Evolutionary conservation across 2,329 filamentous ascomycete species (phyloP), one percentile per base, ranked within the genome.

Genomic region (Trichothecium roseum): DNA sequence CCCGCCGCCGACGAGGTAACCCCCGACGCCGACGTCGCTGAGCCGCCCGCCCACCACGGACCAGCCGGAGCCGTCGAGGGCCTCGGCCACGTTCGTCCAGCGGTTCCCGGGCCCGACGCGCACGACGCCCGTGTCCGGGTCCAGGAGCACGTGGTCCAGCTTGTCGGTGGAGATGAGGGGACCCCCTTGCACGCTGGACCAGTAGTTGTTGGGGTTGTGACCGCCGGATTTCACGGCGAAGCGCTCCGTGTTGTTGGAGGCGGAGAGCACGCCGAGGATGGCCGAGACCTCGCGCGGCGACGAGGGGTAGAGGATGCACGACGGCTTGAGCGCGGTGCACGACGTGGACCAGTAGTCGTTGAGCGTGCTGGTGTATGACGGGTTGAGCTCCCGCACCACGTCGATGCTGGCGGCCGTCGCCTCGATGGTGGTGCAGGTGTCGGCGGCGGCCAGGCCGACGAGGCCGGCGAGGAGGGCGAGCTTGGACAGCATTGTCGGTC

Each of bases 151-250:
- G 35, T 61, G 47, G 34, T 69, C 52, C 14, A 65, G 57, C 3
- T 60, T 52, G 40, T 54, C 56, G 10, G 70, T 57, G 13, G 69
- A 68, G 41, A 78, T 63, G 5, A 69, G 50, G 2, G 69, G 55
- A 0, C 68, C 69, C 2, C 54, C 62, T 13, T 62, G 50, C 32
- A 69, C 64, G 42, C 64, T 76, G 2, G 71, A 62, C 24, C 64
- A 66, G 40, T 65, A 64, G 14, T 66, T 58, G 45, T 73, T 72
- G 4, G 69, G 66, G 38, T 68, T 70, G 51, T 78, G 72, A 1
- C 73, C 74, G 16, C 72, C 73, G 7, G 68, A 68, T 42, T 72
- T 69, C 43, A 73, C 52, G 7, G 72, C 71, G 42, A 78, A 78
- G 3, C 47, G 52, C 37, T 65, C 66, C 24, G 60, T 56, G 17